These are phyloP conservation scores for Pestalotiopsis sp. DNA, from an alignment of 2,329 filamentous ascomycete species.

Conservation along the genomic window DNA sequence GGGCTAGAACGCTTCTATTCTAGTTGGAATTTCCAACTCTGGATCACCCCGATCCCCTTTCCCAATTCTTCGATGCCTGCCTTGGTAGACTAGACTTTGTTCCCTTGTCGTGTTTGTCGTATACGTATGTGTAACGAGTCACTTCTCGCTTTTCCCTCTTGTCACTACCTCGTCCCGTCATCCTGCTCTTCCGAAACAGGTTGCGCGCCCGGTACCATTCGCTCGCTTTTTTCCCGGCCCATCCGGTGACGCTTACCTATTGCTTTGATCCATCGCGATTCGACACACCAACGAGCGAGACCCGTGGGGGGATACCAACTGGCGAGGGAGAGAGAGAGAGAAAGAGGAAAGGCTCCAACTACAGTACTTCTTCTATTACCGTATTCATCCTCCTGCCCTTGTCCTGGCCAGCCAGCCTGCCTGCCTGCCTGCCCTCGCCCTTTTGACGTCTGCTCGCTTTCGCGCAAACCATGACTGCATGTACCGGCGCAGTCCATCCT, in stretches of 20 bases:
- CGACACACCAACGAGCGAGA: neutral
- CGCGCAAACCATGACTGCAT: slow-evolving; percentile 4
- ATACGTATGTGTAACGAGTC: neutral
- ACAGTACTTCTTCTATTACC: no score
- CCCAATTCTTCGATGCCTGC: neutral
- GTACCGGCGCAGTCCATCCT: slow-evolving; percentile 6
- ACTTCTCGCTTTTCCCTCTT: neutral
- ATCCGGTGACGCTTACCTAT: neutral
- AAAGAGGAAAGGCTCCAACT: neutral
- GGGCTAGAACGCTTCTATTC: neutral
- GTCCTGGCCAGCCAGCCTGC: neutral
- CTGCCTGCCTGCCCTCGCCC: neutral
- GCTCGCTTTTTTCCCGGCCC: neutral
- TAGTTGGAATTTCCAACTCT: neutral
- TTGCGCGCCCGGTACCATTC: neutral
- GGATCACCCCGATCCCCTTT: neutral
- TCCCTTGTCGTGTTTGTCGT: neutral
- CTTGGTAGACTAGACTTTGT: neutral
- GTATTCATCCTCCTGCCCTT: no score
- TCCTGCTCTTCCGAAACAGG: neutral
- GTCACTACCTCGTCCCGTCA: neutral
- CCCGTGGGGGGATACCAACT: neutral
- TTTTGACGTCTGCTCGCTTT: neutral
- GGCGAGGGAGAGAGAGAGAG: neutral
- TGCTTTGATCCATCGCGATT: neutral